Base-by-base conservation (phyloP, 1,284 basidiomycete genomes). In the Sanghuangporus weigelae region DNA sequence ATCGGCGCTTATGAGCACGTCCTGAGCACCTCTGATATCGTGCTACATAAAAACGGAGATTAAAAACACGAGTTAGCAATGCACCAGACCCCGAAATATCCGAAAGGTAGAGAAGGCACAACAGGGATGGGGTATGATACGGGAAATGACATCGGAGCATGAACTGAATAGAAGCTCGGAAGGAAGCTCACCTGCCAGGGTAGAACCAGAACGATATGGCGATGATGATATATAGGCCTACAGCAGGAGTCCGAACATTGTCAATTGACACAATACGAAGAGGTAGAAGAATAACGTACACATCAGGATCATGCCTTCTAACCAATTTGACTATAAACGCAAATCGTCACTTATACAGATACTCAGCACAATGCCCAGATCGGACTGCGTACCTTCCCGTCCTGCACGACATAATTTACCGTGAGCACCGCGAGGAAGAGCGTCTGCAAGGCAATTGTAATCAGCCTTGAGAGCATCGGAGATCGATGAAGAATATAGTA, bases 181-280 rank as follows among this genome's bases (percentile, higher is more conserved):
- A n/a, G 44, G 44, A 46, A 46, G 6, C 44, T 46, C 42, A 67
- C 70, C 65, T 68, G 77, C 83, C 83, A 59, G 83, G 83, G 69
- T 86, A 86, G 69, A 78, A 88, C 85, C 85, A 89, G 72, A 87
- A 88, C 1, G 80, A 81, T 16, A 86, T 76, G 7, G 76, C 84
- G 40, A 87, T 77, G 59, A 88, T 87, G 48, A 85, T 65, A 71
- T 88, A 89, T 16, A 89, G 76, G 58, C 79, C 84, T 86, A 62
- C 7, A 51, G 3, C 31, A 53, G 35, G 36, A 58, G 60, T 39
- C 53, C 57, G 56, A 38, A 19, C n/a, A 19, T 49, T 21, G 48
- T 49, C 14, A 49, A 21, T 26, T 21, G 42, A 21, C 50, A 14
- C 38, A 31, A 31, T 31, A 36, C 39, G 46, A 44, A 8, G 59